Evolutionary conservation across 768 basidiomycete species (phyloP), one percentile per base, ranked within the genome.

Genomic region (Mycena galopus): DNA sequence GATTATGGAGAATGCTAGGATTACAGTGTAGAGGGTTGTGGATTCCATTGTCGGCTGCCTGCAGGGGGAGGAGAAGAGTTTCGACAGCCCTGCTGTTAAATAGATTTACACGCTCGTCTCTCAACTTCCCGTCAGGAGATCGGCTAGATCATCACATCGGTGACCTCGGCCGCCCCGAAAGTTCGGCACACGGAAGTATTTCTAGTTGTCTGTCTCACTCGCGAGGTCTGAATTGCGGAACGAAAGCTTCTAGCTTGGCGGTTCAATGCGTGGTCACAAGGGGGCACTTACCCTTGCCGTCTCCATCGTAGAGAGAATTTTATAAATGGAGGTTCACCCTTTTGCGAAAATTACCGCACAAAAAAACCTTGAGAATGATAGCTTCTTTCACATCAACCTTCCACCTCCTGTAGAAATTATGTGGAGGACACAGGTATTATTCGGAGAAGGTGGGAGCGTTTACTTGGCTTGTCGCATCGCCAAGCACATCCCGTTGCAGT

Each of bases 1-100:
- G 68, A 78, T 42, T 64, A 79, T 59, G 57, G 75, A 16, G 63
- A 84, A 73, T 67, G 83, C 16, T 73, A 80, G 27, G 73, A 80
- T 63, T 65, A 78, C 14, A 35, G 62, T 59, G 59, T 60, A 71
- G 63, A 56, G 33, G 16, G 65, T 69, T 25, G 44, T 32, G 32
- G 55, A 60, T 47, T 64, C 67, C 71, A 67, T 72, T 50, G 61
- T 67, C 57, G 58, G 57, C 63, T 66, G 67, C 72, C 72, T 44
- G 67, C 67, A 63, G 62, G 25, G 62, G 32, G 62, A 23, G 50
- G 33, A 37, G 25, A 27, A 61, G 42, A 39, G 50, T n/a, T 62
- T 62, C 21, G 44, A 62, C 65, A 66, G 65, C 4, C 65, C 65
- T n/a, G 61, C 62, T 50, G 69, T 64, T 47, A 60, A 59, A 68